Evolutionary conservation across 2,329 filamentous ascomycete genomes (phyloP).

Genomic region (Emergomyces orientalis): DNA sequence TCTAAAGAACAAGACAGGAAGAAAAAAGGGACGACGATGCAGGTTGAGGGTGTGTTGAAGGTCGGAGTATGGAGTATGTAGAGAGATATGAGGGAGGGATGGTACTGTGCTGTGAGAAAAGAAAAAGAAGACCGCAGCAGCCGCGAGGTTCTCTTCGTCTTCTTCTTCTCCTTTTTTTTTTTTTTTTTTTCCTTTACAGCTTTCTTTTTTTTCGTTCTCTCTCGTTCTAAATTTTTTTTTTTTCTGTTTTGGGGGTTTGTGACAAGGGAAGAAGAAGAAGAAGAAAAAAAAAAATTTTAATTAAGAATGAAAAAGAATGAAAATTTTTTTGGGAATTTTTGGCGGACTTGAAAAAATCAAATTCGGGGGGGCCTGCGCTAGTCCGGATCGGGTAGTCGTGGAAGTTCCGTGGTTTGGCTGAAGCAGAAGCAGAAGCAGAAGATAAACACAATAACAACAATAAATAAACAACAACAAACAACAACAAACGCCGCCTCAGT

Average conservation of each 20-base stretch:
- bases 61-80: no score
- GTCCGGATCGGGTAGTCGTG: neutral
- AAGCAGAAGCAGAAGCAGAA: no score
- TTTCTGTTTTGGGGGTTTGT: neutral
- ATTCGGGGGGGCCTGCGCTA: neutral
- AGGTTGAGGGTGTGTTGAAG: no score
- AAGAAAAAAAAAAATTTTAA: slow-evolving; percentile 14
- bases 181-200: neutral
- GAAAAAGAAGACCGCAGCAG: neutral
- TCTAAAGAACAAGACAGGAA: neutral
- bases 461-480: no score
- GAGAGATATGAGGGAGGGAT: no score
- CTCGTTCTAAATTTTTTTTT: no score
- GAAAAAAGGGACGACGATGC: no score
- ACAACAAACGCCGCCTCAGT: no score
- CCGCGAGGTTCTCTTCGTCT: neutral
- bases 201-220: neutral
- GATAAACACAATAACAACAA: no score
- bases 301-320: neutral
- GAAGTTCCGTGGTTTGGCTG: no score
- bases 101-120: neutral
- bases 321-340: neutral
- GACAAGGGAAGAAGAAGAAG: neutral
- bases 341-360: neutral
- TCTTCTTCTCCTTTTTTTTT: neutral